Percentiles rank a stretch among this genome's conserved stretches.
phyloP scores from a whole-genome alignment of 1,139 yeast species.

The Taphrina confusa region DNA sequence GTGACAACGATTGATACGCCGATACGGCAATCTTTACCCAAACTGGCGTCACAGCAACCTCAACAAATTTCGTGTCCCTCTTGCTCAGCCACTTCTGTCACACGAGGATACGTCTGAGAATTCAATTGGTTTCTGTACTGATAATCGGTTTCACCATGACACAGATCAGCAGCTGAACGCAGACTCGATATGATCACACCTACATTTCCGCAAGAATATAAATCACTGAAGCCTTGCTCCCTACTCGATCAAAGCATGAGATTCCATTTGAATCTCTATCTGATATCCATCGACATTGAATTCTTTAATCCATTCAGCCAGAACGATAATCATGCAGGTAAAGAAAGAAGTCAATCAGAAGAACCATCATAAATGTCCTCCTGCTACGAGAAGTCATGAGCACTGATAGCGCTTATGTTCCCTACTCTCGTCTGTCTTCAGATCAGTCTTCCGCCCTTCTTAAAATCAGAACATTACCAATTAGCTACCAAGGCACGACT shows the following conservation, averaged over 20 bases:
- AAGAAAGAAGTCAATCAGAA: conserved; percentile 7
- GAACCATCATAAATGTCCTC: conserved; percentile 8
- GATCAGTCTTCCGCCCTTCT: conserved; percentile 11
- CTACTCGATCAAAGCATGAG: conserved; percentile 7
- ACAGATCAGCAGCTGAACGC: conserved; percentile 10
- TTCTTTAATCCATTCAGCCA: conserved; percentile 11
- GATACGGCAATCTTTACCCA: conserved; percentile 3
- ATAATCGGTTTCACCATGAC: conserved; percentile 4
- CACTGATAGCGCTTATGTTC: conserved; percentile 17
- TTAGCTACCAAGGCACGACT: conserved; percentile 10
- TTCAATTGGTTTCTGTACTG: conserved; percentile 11
- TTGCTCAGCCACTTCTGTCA: conserved; percentile 4
- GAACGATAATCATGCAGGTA: conserved; percentile 10
- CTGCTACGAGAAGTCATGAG: conserved; percentile 16
- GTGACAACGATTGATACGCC: conserved; percentile 3
- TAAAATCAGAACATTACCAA: conserved; percentile 4
- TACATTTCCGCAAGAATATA: conserved; percentile 12
- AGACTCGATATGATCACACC: conserved; percentile 13
- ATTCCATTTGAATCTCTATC: conserved; percentile 12
- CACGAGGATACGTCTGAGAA: conserved; percentile 10
- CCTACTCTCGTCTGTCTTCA: conserved; percentile 13
- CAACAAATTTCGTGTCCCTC: conserved; percentile 4
- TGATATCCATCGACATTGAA: conserved; percentile 11
- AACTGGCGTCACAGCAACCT: conserved; percentile 3
- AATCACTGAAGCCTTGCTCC: conserved; percentile 7